phyloP scores from a whole-genome alignment of 805 yeast genomes.

The Saccharomycopsis lassenensis region DNA sequence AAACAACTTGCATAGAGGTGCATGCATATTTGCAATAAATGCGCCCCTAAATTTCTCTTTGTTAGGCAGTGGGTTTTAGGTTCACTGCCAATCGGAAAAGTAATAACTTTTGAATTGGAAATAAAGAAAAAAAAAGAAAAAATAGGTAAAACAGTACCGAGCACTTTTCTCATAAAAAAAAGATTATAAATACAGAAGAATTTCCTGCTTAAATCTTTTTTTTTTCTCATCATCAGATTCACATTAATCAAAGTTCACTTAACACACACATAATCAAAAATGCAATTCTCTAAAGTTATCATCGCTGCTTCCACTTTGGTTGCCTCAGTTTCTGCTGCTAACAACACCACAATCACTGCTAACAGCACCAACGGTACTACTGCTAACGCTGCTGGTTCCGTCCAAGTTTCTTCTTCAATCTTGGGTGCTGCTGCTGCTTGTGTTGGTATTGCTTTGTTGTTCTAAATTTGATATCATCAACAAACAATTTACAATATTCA shows the following conservation, averaged over 20 bases:
- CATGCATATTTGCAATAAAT: too few relatives aligned
- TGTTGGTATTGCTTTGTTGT: conserved; percentile 17
- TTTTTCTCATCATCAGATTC: too few relatives aligned
- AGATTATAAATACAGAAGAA: neutral
- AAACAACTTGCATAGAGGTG: too few relatives aligned
- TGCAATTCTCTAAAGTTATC: conserved; percentile 18
- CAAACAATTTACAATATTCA: too few relatives aligned
- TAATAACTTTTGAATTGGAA: neutral
- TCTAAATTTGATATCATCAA: conserved; percentile 10
- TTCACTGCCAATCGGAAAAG: neutral
- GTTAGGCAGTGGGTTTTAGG: too few relatives aligned
- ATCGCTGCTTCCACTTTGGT: conserved; percentile 15
- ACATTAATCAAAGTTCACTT: too few relatives aligned
- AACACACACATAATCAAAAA: conserved; percentile 13
- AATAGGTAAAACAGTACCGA: neutral
- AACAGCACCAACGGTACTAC: conserved; percentile 9
- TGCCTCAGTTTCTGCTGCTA: conserved; percentile 17
- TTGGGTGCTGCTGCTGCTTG: conserved; percentile 18
- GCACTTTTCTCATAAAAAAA: neutral
- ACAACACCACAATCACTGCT: conserved; percentile 9
- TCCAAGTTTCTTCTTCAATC: conserved; percentile 14
- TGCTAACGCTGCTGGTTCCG: conserved; percentile 16
- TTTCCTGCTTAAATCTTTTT: too few relatives aligned
- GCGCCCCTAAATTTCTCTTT: too few relatives aligned
- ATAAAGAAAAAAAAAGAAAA: neutral